These are phyloP conservation scores for Corymbia citriodora DNA, from an alignment of 441 rosid genomes.

Conservation along the genomic window DNA sequence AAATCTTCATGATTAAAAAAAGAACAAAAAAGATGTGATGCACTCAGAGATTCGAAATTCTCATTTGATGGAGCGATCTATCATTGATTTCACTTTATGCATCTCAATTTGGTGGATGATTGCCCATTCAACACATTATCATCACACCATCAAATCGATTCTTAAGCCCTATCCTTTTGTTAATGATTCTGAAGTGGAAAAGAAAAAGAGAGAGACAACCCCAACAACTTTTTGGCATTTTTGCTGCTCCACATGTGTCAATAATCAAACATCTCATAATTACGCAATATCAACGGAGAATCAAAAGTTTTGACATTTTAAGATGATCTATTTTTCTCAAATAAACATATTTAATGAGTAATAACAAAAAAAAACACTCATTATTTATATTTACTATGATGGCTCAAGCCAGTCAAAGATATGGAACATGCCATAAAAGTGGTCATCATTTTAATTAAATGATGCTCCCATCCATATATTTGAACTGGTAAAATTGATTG, in stretches of 20 bases:
- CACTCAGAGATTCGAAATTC: background rate
- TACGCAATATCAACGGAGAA: background rate
- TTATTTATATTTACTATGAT: background rate
- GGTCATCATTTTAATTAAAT: background rate
- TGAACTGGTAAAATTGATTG: background rate
- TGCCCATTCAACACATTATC: background rate
- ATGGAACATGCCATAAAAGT: background rate
- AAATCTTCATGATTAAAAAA: background rate
- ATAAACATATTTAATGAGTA: background rate
- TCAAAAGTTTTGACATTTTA: accelerated
- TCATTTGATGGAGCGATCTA: background rate
- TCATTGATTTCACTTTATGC: background rate
- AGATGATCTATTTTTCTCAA: accelerated
- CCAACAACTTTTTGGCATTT: background rate
- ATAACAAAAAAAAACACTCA: too few relatives aligned
- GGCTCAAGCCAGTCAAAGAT: background rate
- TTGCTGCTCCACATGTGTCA: background rate
- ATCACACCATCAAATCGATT: background rate
- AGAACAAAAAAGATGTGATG: background rate
- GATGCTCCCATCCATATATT: background rate
- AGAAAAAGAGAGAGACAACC: background rate
- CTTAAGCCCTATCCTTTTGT: background rate
- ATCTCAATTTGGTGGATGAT: background rate
- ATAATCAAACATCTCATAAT: background rate
- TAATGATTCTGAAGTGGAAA: background rate